A percentile compares a stretch with the other conserved stretches of the same genome.
These are phyloP conservation scores for Capniomyces stellatus DNA, from an alignment of 371 early-diverging fungal species.

Conservation along the genomic window DNA sequence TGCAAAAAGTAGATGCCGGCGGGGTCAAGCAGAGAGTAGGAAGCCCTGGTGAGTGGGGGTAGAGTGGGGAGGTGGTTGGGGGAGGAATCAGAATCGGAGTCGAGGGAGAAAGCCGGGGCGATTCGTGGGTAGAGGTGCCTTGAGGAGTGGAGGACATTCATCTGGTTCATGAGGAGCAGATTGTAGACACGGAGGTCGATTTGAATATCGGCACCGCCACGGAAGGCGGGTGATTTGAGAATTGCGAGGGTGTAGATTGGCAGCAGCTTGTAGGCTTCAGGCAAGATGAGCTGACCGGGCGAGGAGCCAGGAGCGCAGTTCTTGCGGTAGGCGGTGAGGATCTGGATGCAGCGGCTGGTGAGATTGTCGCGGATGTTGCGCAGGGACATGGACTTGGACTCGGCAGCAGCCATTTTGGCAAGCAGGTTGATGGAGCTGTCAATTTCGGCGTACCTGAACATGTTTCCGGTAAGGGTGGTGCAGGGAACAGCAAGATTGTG, in stretches of 20 bases:
- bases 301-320: conserved; percentile 78
- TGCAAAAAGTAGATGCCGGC: conserved; percentile 65
- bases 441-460: conserved; percentile 81
- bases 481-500: conserved; percentile 74
- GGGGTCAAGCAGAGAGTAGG: conserved; percentile 49
- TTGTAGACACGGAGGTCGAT: conserved; percentile 58
- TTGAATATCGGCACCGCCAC: conserved; percentile 35
- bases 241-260: conserved; percentile 79
- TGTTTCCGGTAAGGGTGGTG: conserved; percentile 48
- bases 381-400: conserved; percentile 40
- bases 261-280: conserved; percentile 86
- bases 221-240: conserved; percentile 57
- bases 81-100: background rate
- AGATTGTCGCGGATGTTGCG: conserved; percentile 65
- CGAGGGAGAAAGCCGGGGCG: conserved; percentile 33
- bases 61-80: conserved; percentile 23
- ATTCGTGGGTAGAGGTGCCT: conserved; percentile 73
- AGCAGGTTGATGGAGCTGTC: conserved; percentile 78
- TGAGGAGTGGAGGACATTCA: conserved; percentile 45
- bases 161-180: conserved; percentile 52
- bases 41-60: conserved; percentile 54
- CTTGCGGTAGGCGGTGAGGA: conserved; percentile 78
- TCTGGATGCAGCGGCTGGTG: conserved; percentile 69
- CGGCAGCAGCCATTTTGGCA: conserved; percentile 53
- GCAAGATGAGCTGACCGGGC: conserved; percentile 87